A percentile compares a stretch with the other conserved stretches of the same genome.
Conservation (phyloP, 805 yeast genomes). For the Vanderwaltozyma tropicalis region DNA sequence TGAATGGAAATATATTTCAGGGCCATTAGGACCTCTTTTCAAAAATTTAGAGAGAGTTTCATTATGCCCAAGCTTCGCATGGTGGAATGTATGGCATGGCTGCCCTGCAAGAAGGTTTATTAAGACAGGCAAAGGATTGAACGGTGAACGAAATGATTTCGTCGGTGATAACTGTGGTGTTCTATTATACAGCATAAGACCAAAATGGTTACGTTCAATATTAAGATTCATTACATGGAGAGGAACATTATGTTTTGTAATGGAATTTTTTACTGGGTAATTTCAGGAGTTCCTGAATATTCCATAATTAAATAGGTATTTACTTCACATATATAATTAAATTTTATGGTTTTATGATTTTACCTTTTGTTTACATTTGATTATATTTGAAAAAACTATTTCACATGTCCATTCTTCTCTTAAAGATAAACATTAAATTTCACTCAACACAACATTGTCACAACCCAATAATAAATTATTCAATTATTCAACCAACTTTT, state of each 20-base stretch:
- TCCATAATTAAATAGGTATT: background rate
- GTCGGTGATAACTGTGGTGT: constrained; percentile 63
- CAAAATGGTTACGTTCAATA: constrained; percentile 38
- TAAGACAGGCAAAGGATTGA: constrained; percentile 68
- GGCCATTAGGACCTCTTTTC: constrained; percentile 82
- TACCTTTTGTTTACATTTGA: too few species aligned
- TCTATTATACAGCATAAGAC: constrained; percentile 43
- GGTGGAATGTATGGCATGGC: constrained; percentile 86
- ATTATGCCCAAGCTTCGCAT: constrained; percentile 75
- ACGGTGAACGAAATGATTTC: constrained; percentile 65
- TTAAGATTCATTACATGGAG: constrained; percentile 48
- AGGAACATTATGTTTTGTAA: constrained; percentile 47
- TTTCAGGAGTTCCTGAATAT: background rate
- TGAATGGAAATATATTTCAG: constrained; percentile 85
- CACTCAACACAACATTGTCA: too few species aligned
- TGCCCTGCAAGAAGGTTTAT: constrained; percentile 70
- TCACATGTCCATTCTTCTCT: too few species aligned
- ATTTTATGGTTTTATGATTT: background rate
- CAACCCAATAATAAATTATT: too few species aligned
- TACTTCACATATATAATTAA: background rate
- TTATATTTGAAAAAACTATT: too few species aligned
- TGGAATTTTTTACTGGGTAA: constrained; percentile 35
- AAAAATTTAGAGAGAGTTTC: constrained; percentile 61
- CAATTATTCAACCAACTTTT: too few species aligned
- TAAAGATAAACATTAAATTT: too few species aligned